phyloP scores from a whole-genome alignment of 2,329 filamentous ascomycete genomes.

The Xylaria sp. region DNA sequence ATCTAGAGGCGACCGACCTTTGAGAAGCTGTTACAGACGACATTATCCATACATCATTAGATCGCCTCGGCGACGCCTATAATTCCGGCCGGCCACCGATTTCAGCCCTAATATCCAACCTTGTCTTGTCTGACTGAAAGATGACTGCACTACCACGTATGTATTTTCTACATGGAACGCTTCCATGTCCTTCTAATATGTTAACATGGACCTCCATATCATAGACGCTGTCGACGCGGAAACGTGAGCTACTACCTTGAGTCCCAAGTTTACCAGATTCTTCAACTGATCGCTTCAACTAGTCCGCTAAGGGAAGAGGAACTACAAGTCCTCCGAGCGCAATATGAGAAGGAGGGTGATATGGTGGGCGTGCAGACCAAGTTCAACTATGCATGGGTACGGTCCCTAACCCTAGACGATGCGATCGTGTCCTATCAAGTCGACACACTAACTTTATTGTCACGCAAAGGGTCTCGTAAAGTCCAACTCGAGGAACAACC shows the following conservation, averaged over 20 bases:
- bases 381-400: slow-evolving; percentile 99
- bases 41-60: slow-evolving; percentile 1
- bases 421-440: background rate
- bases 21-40: background rate
- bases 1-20: background rate
- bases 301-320: slow-evolving; percentile 92
- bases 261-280: slow-evolving; percentile 10
- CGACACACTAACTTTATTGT: slow-evolving; percentile 19
- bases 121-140: slow-evolving; percentile 14
- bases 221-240: slow-evolving; percentile 97
- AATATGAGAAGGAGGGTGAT: slow-evolving; percentile 97
- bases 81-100: slow-evolving; percentile 20
- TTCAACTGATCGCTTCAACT: slow-evolving; percentile 37
- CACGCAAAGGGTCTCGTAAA: slow-evolving; percentile 86
- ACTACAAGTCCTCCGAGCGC: slow-evolving; percentile 88
- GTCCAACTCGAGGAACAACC: slow-evolving; percentile 83
- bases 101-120: background rate
- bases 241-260: slow-evolving; percentile 67
- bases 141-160: slow-evolving; percentile 51
- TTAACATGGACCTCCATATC: slow-evolving; percentile 39
- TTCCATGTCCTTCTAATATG: background rate
- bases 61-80: background rate
- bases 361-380: slow-evolving; percentile 98
- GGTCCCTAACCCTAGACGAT: slow-evolving; percentile 40
- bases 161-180: slow-evolving; percentile 27